Percentiles rank a stretch among this genome's conserved stretches.
phyloP scores from a whole-genome alignment of 768 basidiomycete species.

The Rickenella mellea region DNA sequence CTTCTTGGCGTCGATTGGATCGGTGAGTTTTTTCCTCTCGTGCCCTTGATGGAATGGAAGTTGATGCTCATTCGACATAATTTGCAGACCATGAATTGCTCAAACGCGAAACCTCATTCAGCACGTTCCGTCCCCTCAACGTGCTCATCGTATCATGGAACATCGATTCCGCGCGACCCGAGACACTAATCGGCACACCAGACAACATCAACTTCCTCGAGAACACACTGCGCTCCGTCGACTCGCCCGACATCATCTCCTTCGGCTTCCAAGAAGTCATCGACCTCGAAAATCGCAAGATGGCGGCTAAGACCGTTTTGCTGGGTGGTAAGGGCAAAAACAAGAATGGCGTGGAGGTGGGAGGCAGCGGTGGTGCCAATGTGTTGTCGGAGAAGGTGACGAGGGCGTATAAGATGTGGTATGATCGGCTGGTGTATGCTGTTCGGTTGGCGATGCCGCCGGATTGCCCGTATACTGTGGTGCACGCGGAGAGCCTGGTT shows the following conservation, averaged over 20 bases:
- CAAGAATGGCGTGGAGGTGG: conserved; percentile 33
- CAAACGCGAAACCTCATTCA: conserved; percentile 68
- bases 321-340: conserved; percentile 67
- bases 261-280: conserved; percentile 97
- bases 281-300: conserved; percentile 85
- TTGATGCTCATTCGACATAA: background rate
- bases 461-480: conserved; percentile 66
- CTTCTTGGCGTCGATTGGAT: conserved; percentile 78
- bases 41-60: no score
- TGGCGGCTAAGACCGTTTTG: conserved; percentile 87
- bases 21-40: conserved; percentile 39
- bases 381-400: conserved; percentile 77
- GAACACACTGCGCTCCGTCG: conserved; percentile 63
- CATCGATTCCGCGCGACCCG: conserved; percentile 80
- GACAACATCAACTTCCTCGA: conserved; percentile 77
- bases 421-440: conserved; percentile 65
- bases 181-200: conserved; percentile 50
- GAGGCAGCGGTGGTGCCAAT: background rate
- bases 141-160: conserved; percentile 89
- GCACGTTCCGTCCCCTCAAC: conserved; percentile 67
- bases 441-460: conserved; percentile 68
- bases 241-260: conserved; percentile 77
- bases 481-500: conserved; percentile 83
- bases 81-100: conserved; percentile 61
- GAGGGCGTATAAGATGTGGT: conserved; percentile 80